Evolutionary conservation across 768 basidiomycete genomes (phyloP).

Genomic region (Cystofilobasidium capitatum): DNA sequence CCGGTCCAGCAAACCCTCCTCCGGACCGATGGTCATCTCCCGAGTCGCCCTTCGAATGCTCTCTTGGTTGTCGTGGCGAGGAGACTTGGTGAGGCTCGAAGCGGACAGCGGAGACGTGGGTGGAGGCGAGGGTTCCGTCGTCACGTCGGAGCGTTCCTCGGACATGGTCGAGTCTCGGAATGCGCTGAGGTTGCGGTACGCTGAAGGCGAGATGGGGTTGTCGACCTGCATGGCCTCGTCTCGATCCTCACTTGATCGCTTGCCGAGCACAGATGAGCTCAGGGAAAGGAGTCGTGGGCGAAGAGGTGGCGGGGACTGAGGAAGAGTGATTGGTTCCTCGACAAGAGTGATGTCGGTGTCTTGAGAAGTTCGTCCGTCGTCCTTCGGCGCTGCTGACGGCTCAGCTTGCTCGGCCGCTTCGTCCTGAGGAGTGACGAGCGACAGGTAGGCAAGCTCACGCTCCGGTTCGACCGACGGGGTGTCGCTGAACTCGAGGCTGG

Average conservation of each 20-base stretch:
- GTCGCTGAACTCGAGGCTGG: conserved; percentile 58
- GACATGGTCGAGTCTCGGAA: conserved; percentile 11
- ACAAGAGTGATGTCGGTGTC: conserved; percentile 16
- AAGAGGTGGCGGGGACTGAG: background rate
- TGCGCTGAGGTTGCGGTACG: conserved; percentile 7
- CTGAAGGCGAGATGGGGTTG: background rate
- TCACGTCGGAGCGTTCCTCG: conserved; percentile 13
- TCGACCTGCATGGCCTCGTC: conserved; percentile 25
- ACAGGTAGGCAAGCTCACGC: conserved; percentile 78
- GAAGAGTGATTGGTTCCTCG: conserved; percentile 8
- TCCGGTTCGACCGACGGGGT: conserved; percentile 66
- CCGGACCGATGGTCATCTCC: conserved; percentile 22
- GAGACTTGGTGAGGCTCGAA: conserved; percentile 8
- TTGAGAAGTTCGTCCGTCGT: background rate
- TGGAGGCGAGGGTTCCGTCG: conserved; percentile 3
- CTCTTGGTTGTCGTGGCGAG: conserved; percentile 10
- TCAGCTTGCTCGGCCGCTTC: conserved; percentile 11
- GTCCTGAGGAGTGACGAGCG: conserved; percentile 68
- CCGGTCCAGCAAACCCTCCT: background rate
- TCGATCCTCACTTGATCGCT: conserved; percentile 25
- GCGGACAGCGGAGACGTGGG: conserved; percentile 6
- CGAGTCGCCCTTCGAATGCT: conserved; percentile 9
- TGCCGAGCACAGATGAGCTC: conserved; percentile 20
- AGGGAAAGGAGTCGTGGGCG: background rate
- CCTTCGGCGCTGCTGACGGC: background rate